Evolutionary conservation across 441 rosid genomes (phyloP).

Genomic region (Bocquillonia castaneifolia): DNA sequence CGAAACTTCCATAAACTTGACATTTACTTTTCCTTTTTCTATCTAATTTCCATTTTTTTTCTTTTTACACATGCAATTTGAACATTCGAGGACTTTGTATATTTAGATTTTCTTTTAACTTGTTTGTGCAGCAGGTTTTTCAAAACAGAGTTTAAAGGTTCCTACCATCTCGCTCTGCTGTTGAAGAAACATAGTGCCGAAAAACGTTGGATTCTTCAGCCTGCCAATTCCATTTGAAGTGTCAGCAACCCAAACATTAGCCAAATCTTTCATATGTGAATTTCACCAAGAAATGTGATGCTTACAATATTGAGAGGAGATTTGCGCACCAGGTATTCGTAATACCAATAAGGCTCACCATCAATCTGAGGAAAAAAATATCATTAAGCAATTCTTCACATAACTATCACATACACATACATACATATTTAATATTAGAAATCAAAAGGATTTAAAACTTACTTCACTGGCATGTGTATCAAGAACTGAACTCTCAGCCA

Average conservation of each 20-base stretch:
- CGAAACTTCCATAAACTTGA: neutral
- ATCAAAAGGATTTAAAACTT: conserved; percentile 28
- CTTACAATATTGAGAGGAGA: conserved; percentile 70
- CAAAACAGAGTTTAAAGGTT: conserved; percentile 16
- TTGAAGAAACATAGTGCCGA: conserved; percentile 72
- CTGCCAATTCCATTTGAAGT: conserved; percentile 37
- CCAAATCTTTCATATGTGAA: conserved; percentile 9
- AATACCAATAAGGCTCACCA: conserved; percentile 84
- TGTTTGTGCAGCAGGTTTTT: neutral
- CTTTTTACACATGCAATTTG: neutral
- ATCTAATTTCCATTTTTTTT: neutral
- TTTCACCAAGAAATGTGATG: conserved; percentile 13
- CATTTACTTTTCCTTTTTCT: neutral
- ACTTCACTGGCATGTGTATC: conserved; percentile 69
- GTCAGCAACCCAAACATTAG: conserved; percentile 8
- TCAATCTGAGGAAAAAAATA: conserved; percentile 45
- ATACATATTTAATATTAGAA: neutral
- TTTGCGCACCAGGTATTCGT: conserved; percentile 84
- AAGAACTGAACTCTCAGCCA: conserved; percentile 80
- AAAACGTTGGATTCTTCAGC: conserved; percentile 70
- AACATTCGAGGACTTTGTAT: neutral
- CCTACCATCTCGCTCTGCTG: conserved; percentile 86
- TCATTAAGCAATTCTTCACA: neutral
- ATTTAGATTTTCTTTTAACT: neutral
- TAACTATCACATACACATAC: neutral